Evolutionary conservation across 139 green algal species (phyloP).

Genomic region (Ettlia oleoabundans): DNA sequence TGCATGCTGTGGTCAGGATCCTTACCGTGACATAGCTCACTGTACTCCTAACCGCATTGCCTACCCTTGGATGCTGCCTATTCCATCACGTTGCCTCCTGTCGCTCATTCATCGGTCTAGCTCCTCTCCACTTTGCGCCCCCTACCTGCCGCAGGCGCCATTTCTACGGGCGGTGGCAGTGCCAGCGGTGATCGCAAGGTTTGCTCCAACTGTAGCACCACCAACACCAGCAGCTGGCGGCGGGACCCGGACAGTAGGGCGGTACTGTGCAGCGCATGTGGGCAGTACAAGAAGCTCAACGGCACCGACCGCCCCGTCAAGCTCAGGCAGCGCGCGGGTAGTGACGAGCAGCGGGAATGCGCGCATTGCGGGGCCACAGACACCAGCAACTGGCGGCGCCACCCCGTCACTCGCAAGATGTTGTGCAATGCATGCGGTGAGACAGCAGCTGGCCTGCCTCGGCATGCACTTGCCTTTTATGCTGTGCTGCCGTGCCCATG

Average conservation of each 20-base stretch:
- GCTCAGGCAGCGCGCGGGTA: not conserved
- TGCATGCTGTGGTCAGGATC: too few species aligned
- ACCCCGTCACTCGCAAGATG: slow-evolving; percentile 10
- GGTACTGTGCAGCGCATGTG: slow-evolving; percentile 20
- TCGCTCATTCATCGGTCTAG: too few species aligned
- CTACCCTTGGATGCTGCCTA: too few species aligned
- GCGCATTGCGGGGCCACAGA: slow-evolving; percentile 12
- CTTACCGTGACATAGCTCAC: too few species aligned
- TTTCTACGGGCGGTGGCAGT: not conserved
- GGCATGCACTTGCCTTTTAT: not conserved
- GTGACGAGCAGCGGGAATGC: not conserved
- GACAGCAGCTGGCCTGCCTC: not conserved
- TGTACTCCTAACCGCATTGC: too few species aligned
- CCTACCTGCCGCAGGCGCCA: not conserved
- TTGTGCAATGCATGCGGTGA: slow-evolving; percentile 26
- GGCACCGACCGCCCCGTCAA: not conserved
- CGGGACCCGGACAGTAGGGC: not conserved
- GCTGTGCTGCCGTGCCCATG: too few species aligned
- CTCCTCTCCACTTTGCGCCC: too few species aligned
- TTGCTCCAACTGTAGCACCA: slow-evolving; percentile 25
- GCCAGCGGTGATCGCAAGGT: too few species aligned
- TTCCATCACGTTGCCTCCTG: too few species aligned
- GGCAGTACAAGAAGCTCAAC: slow-evolving; percentile 29
- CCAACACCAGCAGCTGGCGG: slow-evolving; percentile 22
- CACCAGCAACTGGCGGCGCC: slow-evolving; percentile 26